These are phyloP conservation scores for Carex scoparia DNA, from an alignment of 176 grass and related monocot genomes.

Conservation along the genomic window DNA sequence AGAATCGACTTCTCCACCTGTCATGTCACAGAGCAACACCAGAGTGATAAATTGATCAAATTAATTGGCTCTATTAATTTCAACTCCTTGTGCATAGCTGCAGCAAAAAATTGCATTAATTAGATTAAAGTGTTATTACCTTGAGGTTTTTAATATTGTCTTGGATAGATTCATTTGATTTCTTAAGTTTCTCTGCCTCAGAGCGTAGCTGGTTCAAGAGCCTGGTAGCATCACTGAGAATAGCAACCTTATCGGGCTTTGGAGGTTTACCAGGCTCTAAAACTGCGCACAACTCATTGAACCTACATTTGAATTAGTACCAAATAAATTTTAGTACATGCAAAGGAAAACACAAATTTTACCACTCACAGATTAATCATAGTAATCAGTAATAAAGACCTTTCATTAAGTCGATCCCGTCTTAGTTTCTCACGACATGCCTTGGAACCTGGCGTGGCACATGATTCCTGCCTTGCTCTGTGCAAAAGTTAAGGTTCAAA, in stretches of 20 bases:
- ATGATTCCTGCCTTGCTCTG: constrained; percentile 76
- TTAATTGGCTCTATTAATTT: background rate
- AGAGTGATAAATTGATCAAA: background rate
- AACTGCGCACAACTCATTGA: constrained; percentile 73
- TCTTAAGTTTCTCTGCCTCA: constrained; percentile 71
- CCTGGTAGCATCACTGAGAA: constrained; percentile 57
- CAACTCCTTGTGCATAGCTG: background rate
- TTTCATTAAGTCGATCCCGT: constrained; percentile 88
- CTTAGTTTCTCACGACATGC: constrained; percentile 93
- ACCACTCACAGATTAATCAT: background rate
- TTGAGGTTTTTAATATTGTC: constrained; percentile 85
- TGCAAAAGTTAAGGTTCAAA: background rate
- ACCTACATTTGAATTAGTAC: constrained; percentile 39
- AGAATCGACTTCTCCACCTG: constrained; percentile 71
- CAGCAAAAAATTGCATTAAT: background rate
- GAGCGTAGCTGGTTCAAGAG: constrained; percentile 47
- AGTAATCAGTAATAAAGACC: constrained; percentile 27
- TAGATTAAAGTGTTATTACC: constrained; percentile 25
- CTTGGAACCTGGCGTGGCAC: constrained; percentile 70
- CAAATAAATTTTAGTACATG: background rate
- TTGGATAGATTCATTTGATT: constrained; percentile 70
- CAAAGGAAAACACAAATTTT: constrained; percentile 1
- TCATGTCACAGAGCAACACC: constrained; percentile 11
- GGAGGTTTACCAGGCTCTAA: constrained; percentile 86
- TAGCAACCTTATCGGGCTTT: constrained; percentile 68